Evolutionary conservation across 2,329 filamentous ascomycete species (phyloP).

Genomic region (Hysterium pulicare): DNA sequence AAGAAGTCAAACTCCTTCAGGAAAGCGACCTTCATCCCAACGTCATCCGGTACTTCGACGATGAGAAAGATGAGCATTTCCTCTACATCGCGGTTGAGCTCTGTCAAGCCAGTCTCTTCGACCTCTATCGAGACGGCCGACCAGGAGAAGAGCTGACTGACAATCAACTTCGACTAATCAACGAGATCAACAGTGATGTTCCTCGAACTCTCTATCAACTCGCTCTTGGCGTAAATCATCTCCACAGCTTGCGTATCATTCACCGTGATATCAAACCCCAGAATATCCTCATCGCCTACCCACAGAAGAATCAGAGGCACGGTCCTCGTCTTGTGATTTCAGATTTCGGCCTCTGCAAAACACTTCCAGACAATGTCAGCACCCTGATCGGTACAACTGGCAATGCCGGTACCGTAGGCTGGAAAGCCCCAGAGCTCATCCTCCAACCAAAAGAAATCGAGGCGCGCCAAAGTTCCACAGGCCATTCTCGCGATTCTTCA

Average conservation of each 20-base stretch:
- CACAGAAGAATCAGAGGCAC: slow-evolving; percentile 64
- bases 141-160: slow-evolving; percentile 50
- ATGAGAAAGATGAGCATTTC: slow-evolving; percentile 83
- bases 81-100: slow-evolving; percentile 94
- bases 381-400: slow-evolving; percentile 93
- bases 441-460: slow-evolving; percentile 51
- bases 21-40: slow-evolving; percentile 96
- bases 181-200: slow-evolving; percentile 70
- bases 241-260: slow-evolving; percentile 90
- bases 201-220: slow-evolving; percentile 84
- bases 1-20: slow-evolving; percentile 84
- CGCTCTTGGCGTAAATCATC: slow-evolving; percentile 79
- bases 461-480: slow-evolving; percentile 40
- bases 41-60: slow-evolving; percentile 93
- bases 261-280: slow-evolving; percentile 97
- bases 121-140: slow-evolving; percentile 71
- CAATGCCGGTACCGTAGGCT: slow-evolving; percentile 90
- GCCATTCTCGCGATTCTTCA: slow-evolving; percentile 41
- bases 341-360: slow-evolving; percentile 97
- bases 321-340: slow-evolving; percentile 87
- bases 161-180: slow-evolving; percentile 65
- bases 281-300: slow-evolving; percentile 81
- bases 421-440: slow-evolving; percentile 92
- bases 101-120: slow-evolving; percentile 88
- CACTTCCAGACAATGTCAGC: slow-evolving; percentile 88